Evolutionary conservation across 176 grass and related monocot species (phyloP).

Genomic region (Carex myosuroides): DNA sequence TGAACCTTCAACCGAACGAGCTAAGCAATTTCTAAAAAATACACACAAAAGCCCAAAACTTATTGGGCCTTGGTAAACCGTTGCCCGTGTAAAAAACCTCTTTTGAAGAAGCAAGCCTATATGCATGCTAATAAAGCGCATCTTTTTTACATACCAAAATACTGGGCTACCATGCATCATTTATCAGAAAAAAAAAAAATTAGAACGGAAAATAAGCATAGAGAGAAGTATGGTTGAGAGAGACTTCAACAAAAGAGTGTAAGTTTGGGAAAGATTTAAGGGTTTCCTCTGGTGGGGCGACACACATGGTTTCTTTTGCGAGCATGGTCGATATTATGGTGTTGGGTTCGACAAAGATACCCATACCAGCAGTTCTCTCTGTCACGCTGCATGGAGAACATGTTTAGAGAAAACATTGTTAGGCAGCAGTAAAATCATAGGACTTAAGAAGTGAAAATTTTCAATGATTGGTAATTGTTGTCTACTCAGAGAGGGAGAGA

Average conservation of each 20-base stretch:
- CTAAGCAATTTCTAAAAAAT: background rate
- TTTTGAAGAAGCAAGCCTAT: background rate
- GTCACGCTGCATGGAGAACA: constrained; percentile 30
- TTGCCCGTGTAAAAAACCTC: background rate
- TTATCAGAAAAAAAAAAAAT: background rate
- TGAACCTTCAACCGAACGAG: background rate
- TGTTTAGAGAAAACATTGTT: constrained; percentile 1
- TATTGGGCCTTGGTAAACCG: background rate
- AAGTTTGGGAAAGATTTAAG: no score
- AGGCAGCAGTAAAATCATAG: background rate
- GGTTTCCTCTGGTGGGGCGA: constrained; percentile 64
- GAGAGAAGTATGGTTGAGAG: background rate
- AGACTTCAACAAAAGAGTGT: background rate
- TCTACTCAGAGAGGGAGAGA: no score
- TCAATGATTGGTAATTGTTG: background rate
- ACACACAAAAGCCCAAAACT: background rate
- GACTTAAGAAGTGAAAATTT: constrained; percentile 12
- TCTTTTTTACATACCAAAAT: background rate
- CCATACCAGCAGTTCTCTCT: constrained; percentile 91
- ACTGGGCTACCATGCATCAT: background rate
- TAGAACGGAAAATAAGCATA: background rate
- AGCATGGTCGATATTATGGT: constrained; percentile 65
- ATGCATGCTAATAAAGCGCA: background rate
- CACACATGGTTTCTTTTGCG: constrained; percentile 86
- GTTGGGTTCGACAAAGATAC: constrained; percentile 71